phyloP scores from a whole-genome alignment of 2,329 filamentous ascomycete species.

The Colletotrichum echinochloae region DNA sequence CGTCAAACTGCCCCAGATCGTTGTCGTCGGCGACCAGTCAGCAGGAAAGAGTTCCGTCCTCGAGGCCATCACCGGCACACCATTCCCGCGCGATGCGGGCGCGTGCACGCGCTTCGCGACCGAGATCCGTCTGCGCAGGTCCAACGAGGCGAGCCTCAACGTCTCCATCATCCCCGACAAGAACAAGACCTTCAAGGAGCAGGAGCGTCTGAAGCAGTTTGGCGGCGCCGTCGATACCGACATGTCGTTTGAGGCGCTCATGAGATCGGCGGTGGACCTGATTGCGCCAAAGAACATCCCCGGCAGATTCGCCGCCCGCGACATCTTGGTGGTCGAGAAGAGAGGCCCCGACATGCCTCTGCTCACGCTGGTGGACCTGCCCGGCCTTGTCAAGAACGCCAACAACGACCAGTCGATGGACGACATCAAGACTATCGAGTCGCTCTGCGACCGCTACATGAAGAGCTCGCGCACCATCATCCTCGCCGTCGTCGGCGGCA shows the following conservation, averaged over 20 bases:
- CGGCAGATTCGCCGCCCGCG: conserved; percentile 62
- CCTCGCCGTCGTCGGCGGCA: conserved; percentile 66
- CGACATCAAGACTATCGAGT: conserved; percentile 65
- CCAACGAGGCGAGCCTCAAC: conserved; percentile 57
- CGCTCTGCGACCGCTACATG: conserved; percentile 66
- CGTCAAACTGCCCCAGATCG: conserved; percentile 69
- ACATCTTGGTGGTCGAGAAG: conserved; percentile 70
- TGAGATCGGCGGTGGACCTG: conserved; percentile 62
- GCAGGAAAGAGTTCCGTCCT: conserved; percentile 74
- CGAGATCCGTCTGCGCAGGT: conserved; percentile 66
- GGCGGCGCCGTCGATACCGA: conserved; percentile 59
- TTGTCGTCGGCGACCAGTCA: conserved; percentile 74
- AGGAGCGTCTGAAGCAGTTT: conserved; percentile 60
- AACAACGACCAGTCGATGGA: conserved; percentile 64
- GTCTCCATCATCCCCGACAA: conserved; percentile 69
- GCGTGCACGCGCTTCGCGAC: conserved; percentile 73
- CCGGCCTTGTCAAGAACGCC: conserved; percentile 67
- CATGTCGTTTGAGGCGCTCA: conserved; percentile 62
- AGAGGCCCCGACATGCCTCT: conserved; percentile 69
- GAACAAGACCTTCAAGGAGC: conserved; percentile 58
- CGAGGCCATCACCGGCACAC: conserved; percentile 72
- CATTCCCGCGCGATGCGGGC: conserved; percentile 69
- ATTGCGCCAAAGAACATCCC: conserved; percentile 64
- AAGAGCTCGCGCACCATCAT: conserved; percentile 67
- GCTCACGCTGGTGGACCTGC: conserved; percentile 71